These are phyloP conservation scores for Novymonas esmeraldas DNA, from an alignment of 208 protist species.

Conservation along the genomic window DNA sequence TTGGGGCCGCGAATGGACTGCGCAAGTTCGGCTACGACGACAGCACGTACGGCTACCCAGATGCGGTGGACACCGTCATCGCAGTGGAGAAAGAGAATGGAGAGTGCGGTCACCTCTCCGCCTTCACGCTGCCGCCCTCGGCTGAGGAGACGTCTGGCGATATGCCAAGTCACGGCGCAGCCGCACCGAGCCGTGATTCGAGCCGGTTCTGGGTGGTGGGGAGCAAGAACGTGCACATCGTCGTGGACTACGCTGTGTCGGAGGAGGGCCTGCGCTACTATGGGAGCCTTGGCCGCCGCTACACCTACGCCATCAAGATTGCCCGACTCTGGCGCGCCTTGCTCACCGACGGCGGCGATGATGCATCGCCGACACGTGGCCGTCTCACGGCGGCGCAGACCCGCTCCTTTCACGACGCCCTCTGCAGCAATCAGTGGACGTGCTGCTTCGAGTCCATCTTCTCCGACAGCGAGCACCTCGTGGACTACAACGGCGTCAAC, in stretches of 20 bases:
- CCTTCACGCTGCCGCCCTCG: constrained; percentile 26
- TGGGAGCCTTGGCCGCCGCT: constrained; percentile 19
- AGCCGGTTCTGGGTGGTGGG: constrained; percentile 62
- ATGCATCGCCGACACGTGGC: neutral
- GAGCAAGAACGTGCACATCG: constrained; percentile 52
- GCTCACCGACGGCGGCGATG: constrained; percentile 8
- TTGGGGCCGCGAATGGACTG: constrained; percentile 54
- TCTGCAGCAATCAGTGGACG: constrained; percentile 36
- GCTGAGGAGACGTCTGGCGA: neutral
- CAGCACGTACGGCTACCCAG: constrained; percentile 33
- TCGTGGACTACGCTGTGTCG: constrained; percentile 52
- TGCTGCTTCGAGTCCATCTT: constrained; percentile 61
- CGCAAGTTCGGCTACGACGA: constrained; percentile 68
- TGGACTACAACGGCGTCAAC: constrained; percentile 40
- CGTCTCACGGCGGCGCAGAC: constrained; percentile 12
- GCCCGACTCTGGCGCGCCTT: constrained; percentile 29
- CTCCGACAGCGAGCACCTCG: constrained; percentile 46
- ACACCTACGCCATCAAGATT: constrained; percentile 38
- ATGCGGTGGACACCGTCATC: constrained; percentile 34
- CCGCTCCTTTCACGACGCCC: constrained; percentile 27
- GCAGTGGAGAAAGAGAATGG: constrained; percentile 62
- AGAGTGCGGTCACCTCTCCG: constrained; percentile 56
- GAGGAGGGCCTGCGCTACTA: constrained; percentile 26
- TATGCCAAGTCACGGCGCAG: too few relatives aligned
- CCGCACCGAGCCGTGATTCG: neutral